These are phyloP conservation scores for Aplosporella prunicola DNA, from an alignment of 2,329 filamentous ascomycete species.

Conservation along the genomic window DNA sequence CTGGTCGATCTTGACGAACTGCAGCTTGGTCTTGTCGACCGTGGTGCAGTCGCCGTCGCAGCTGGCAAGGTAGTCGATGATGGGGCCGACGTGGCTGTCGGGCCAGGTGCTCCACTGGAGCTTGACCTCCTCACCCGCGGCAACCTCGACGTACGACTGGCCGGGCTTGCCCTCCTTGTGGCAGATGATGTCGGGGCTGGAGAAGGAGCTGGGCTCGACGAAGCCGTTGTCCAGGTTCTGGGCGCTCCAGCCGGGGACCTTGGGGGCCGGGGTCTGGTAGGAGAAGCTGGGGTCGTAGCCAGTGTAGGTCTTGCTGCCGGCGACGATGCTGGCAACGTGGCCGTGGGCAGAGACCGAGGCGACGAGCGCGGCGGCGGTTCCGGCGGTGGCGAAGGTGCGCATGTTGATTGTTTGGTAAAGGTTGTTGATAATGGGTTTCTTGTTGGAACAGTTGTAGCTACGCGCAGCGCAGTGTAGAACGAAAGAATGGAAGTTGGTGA, in stretches of 20 bases:
- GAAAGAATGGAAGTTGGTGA: no score
- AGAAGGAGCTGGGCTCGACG: slow-evolving; percentile 21
- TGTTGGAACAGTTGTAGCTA: no score
- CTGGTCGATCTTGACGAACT: slow-evolving; percentile 24
- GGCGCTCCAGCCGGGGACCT: slow-evolving; percentile 25
- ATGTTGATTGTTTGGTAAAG: slow-evolving; percentile 6
- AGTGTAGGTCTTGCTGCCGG: slow-evolving; percentile 20
- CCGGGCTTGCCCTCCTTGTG: slow-evolving; percentile 26
- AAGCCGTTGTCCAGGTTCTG: slow-evolving; percentile 30
- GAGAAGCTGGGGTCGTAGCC: slow-evolving; percentile 24
- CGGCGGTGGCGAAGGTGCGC: slow-evolving; percentile 25
- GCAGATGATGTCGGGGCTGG: slow-evolving; percentile 24
- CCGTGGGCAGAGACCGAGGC: slow-evolving; percentile 20
- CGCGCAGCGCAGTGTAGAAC: no score
- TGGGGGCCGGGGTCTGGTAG: slow-evolving; percentile 22
- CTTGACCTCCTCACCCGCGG: slow-evolving; percentile 24
- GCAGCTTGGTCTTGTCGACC: slow-evolving; percentile 21
- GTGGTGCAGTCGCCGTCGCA: slow-evolving; percentile 25
- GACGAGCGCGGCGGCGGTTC: slow-evolving; percentile 18
- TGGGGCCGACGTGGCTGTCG: slow-evolving; percentile 29
- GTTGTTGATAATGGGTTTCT: no score
- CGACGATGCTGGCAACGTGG: slow-evolving; percentile 21
- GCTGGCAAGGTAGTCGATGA: slow-evolving; percentile 30
- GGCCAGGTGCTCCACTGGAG: slow-evolving; percentile 28
- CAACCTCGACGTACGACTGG: slow-evolving; percentile 23